These are phyloP conservation scores for Floccularia luteovirens DNA, from an alignment of 768 basidiomycete genomes.

Conservation along the genomic window DNA sequence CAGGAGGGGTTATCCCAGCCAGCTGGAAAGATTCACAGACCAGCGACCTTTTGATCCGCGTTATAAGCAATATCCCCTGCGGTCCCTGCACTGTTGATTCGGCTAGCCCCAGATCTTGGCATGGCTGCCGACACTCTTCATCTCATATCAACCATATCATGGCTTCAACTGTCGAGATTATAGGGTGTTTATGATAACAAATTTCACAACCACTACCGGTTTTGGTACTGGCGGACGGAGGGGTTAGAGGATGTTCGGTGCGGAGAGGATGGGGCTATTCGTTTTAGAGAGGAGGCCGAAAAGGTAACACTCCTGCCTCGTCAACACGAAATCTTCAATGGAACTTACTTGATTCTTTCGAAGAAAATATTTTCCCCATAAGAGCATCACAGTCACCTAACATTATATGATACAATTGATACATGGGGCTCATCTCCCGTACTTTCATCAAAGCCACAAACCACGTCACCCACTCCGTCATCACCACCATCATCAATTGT, in stretches of 20 bases:
- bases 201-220: conserved; percentile 6
- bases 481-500: too few species aligned
- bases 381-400: too few species aligned
- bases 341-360: too few species aligned
- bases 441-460: too few species aligned
- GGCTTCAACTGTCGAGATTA: background rate
- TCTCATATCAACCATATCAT: background rate
- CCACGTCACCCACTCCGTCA: too few species aligned
- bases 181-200: conserved; percentile 6
- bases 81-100: background rate
- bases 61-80: conserved; percentile 3
- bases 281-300: too few species aligned
- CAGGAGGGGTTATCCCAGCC: background rate
- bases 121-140: background rate
- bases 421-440: too few species aligned
- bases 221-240: background rate
- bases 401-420: too few species aligned
- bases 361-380: too few species aligned
- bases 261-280: conserved; percentile 5
- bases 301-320: too few species aligned
- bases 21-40: background rate
- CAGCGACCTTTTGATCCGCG: conserved; percentile 10
- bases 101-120: background rate
- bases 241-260: conserved; percentile 2
- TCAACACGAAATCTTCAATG: too few species aligned